Evolutionary conservation across 805 yeast genomes (phyloP).

Genomic region (Blastobotrys chiropterorum): DNA sequence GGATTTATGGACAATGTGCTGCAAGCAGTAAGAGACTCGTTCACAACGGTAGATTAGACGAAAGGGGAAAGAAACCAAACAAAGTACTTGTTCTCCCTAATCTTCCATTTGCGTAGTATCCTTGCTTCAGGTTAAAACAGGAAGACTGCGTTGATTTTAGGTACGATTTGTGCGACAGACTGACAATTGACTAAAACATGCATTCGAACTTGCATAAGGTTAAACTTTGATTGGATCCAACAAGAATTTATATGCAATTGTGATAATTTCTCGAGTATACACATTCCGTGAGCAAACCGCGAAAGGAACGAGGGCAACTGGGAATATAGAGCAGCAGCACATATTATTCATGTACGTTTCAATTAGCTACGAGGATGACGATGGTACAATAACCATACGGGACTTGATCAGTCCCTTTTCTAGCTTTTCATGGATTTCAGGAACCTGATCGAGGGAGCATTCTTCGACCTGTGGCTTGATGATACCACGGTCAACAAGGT

Average conservation of each 20-base stretch:
- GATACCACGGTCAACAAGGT: slow-evolving; percentile 37
- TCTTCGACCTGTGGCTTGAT: slow-evolving; percentile 34
- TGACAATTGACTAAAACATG: neutral
- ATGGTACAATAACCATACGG: slow-evolving; percentile 30
- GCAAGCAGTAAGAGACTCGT: neutral
- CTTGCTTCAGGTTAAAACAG: neutral
- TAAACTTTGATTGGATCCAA: neutral
- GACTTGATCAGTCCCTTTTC: slow-evolving; percentile 37
- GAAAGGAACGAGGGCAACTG: too few species aligned
- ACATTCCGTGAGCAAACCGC: too few species aligned
- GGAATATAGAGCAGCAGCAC: too few species aligned
- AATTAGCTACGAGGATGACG: too few species aligned
- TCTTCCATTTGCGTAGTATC: neutral
- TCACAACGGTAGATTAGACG: neutral
- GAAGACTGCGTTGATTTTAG: neutral
- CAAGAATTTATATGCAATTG: neutral
- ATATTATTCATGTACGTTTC: too few species aligned
- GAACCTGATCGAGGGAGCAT: slow-evolving; percentile 33
- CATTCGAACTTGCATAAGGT: neutral
- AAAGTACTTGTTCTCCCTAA: neutral
- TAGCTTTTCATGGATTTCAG: slow-evolving; percentile 33
- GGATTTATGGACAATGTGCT: neutral
- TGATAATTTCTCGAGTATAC: neutral
- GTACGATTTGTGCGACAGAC: neutral
- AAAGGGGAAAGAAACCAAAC: neutral